phyloP scores from a whole-genome alignment of 805 yeast genomes.

The Hanseniaspora valbyensis region DNA sequence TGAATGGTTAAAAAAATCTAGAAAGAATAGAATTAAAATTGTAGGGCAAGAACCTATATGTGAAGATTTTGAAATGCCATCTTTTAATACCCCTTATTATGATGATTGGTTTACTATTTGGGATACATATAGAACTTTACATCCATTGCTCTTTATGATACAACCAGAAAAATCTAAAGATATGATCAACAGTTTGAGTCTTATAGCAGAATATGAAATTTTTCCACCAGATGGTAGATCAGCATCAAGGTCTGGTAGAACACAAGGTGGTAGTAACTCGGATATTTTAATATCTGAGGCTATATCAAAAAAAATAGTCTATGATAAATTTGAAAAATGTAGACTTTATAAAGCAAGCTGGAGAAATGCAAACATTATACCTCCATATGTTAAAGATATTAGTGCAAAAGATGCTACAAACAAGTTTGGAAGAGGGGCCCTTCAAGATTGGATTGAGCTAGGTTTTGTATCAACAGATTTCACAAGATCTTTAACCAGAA shows the following conservation, averaged over 20 bases:
- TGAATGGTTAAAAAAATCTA: too few species aligned
- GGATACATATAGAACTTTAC: slow-evolving; percentile 32
- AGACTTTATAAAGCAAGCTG: not conserved
- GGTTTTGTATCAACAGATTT: slow-evolving; percentile 29
- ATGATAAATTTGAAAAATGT: slow-evolving; percentile 26
- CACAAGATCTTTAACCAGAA: slow-evolving; percentile 30
- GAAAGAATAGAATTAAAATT: too few species aligned
- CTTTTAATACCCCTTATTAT: slow-evolving; percentile 24
- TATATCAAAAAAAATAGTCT: slow-evolving; percentile 24
- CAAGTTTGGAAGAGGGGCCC: slow-evolving; percentile 31
- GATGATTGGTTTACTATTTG: slow-evolving; percentile 33
- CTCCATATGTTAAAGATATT: slow-evolving; percentile 26
- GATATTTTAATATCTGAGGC: slow-evolving; percentile 33
- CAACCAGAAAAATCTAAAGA: slow-evolving; percentile 26
- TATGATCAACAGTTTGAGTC: slow-evolving; percentile 26
- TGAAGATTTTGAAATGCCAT: slow-evolving; percentile 21
- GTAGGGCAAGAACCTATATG: slow-evolving; percentile 23
- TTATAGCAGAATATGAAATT: slow-evolving; percentile 29
- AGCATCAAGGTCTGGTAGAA: slow-evolving; percentile 31
- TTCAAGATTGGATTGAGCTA: slow-evolving; percentile 28
- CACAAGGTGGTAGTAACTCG: slow-evolving; percentile 33
- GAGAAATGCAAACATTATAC: slow-evolving; percentile 29
- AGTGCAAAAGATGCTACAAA: slow-evolving; percentile 27
- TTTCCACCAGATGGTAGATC: slow-evolving; percentile 32
- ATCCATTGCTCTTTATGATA: slow-evolving; percentile 28